Evolutionary conservation across 345 rosid genomes (phyloP).

Genomic region (Leavenworthia alabamica): DNA sequence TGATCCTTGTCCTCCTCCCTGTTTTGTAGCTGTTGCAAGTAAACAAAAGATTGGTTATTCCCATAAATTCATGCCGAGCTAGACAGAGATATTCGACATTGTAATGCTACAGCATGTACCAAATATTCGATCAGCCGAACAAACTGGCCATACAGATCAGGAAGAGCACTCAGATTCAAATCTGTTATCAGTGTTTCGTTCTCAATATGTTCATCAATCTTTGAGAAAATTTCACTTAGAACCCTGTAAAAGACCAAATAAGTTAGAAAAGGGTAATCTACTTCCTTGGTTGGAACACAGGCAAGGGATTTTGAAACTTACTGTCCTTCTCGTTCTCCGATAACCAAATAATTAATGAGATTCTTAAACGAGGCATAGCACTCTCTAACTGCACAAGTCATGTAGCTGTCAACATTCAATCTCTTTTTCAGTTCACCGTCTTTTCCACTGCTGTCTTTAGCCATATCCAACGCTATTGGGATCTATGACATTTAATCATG

Average conservation of each 20-base stretch:
- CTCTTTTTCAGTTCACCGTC: slow-evolving; percentile 50
- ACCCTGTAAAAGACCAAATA: slow-evolving; percentile 41
- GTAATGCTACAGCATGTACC: slow-evolving; percentile 38
- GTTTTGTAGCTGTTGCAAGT: slow-evolving; percentile 35
- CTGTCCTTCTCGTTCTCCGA: slow-evolving; percentile 40
- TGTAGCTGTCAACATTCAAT: slow-evolving; percentile 40
- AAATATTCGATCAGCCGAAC: slow-evolving; percentile 62
- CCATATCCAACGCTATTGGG: slow-evolving; percentile 64
- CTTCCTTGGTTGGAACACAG: neutral
- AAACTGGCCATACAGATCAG: slow-evolving; percentile 60
- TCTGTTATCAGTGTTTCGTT: slow-evolving; percentile 38
- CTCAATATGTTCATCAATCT: slow-evolving; percentile 42
- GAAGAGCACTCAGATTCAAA: slow-evolving; percentile 65
- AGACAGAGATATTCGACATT: slow-evolving; percentile 1
- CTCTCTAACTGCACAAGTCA: slow-evolving; percentile 48
- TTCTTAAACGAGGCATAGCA: slow-evolving; percentile 50
- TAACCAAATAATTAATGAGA: slow-evolving; percentile 41
- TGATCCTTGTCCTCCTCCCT: slow-evolving; percentile 41
- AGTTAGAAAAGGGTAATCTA: neutral
- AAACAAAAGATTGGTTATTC: slow-evolving; percentile 7
- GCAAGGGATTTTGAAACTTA: slow-evolving; percentile 20
- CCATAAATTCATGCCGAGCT: neutral
- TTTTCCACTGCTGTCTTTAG: slow-evolving; percentile 47
- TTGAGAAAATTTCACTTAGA: slow-evolving; percentile 44
- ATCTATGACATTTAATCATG: slow-evolving; percentile 31